Percentiles rank a stretch among this genome's conserved stretches.
Conservation (phyloP, 495 filamentous ascomycete genomes). For the Lasiosphaeris hirsuta region DNA sequence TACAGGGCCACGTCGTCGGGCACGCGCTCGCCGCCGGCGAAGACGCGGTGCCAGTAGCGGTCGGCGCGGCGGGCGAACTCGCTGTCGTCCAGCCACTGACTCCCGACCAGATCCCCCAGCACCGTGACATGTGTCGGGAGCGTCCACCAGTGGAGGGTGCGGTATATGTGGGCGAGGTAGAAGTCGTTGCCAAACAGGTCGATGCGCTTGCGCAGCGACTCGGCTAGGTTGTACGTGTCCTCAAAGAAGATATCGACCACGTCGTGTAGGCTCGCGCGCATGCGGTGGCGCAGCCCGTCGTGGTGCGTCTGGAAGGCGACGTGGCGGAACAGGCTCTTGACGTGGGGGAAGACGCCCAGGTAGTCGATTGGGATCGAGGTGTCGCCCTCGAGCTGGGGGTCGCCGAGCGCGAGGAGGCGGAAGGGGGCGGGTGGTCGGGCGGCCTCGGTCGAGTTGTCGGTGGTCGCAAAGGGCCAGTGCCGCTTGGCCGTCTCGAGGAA, state of each 20-base stretch:
- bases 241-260: slow-evolving; percentile 52
- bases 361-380: slow-evolving; percentile 66
- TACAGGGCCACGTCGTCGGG: slow-evolving; percentile 55
- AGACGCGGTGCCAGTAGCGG: slow-evolving; percentile 82
- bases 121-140: slow-evolving; percentile 84
- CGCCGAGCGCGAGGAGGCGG: slow-evolving; percentile 82
- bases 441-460: slow-evolving; percentile 19
- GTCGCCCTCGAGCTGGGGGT: slow-evolving; percentile 95
- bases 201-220: slow-evolving; percentile 68
- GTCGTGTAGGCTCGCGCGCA: slow-evolving; percentile 48
- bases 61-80: slow-evolving; percentile 71
- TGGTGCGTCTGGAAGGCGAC: slow-evolving; percentile 42
- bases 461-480: slow-evolving; percentile 34
- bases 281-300: slow-evolving; percentile 41
- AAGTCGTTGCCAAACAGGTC: slow-evolving; percentile 92
- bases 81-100: slow-evolving; percentile 85
- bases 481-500: slow-evolving; percentile 47
- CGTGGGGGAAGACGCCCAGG: slow-evolving; percentile 57
- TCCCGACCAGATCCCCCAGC: slow-evolving; percentile 89
- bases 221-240: slow-evolving; percentile 62
- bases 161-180: slow-evolving; percentile 90
- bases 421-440: slow-evolving; percentile 61
- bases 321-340: slow-evolving; percentile 50
- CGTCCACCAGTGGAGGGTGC: slow-evolving; percentile 76
- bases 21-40: slow-evolving; percentile 64